These are phyloP conservation scores for Populus davidiana DNA, from an alignment of 345 rosid genomes.

Conservation along the genomic window DNA sequence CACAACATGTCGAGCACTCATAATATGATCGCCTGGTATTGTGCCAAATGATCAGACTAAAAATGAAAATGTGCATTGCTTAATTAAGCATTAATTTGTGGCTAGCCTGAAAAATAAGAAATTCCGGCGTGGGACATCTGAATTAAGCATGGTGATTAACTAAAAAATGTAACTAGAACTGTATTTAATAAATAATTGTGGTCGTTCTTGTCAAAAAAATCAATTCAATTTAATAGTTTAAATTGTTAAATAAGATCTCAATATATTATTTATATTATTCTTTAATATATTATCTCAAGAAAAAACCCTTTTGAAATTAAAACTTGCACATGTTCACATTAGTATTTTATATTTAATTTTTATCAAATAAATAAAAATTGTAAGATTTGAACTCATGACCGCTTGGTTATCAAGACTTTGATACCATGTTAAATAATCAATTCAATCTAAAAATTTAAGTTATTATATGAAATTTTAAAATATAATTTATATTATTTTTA, in stretches of 20 bases:
- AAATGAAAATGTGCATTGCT: background rate
- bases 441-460: too few relatives aligned
- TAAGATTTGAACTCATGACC: accelerated
- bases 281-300: accelerated
- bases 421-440: too few relatives aligned
- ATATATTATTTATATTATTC: too few relatives aligned
- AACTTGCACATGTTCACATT: accelerated
- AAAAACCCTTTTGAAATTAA: too few relatives aligned
- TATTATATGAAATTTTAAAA: too few relatives aligned
- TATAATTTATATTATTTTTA: too few relatives aligned
- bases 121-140: too few relatives aligned
- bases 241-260: accelerated
- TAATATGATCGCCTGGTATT: background rate
- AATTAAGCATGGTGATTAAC: background rate
- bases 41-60: background rate
- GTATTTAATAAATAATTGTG: too few relatives aligned
- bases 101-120: background rate
- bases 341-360: too few relatives aligned
- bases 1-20: background rate
- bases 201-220: too few relatives aligned
- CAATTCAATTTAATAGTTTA: accelerated
- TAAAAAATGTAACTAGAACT: background rate
- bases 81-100: background rate
- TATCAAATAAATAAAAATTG: too few relatives aligned
- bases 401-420: accelerated